phyloP scores from a whole-genome alignment of 306 rosid genomes.

The Fagus sylvatica region DNA sequence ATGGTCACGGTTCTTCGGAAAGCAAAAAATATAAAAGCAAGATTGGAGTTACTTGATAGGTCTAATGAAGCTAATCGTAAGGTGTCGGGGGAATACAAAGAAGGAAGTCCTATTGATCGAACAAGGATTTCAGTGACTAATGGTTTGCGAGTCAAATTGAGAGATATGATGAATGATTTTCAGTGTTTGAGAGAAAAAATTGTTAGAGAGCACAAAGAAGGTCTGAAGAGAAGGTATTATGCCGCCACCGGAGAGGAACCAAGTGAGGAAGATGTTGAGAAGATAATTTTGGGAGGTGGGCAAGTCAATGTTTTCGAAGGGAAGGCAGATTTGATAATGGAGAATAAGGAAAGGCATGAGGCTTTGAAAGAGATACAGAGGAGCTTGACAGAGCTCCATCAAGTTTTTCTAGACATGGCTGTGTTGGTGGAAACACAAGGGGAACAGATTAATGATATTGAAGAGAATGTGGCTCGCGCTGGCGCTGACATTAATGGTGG shows the following conservation, averaged over 20 bases:
- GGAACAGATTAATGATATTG: slow-evolving; percentile 72
- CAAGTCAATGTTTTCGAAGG: slow-evolving; percentile 63
- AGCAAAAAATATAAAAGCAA: slow-evolving; percentile 54
- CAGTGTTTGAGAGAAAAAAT: slow-evolving; percentile 66
- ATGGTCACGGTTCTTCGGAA: slow-evolving; percentile 75
- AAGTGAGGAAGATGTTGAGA: slow-evolving; percentile 63
- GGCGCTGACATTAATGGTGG: slow-evolving; percentile 66
- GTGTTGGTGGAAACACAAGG: slow-evolving; percentile 84
- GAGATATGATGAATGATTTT: slow-evolving; percentile 74
- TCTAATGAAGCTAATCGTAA: slow-evolving; percentile 55
- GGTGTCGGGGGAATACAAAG: slow-evolving; percentile 40
- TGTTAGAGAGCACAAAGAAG: slow-evolving; percentile 73
- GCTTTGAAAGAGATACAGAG: slow-evolving; percentile 76
- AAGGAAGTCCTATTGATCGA: slow-evolving; percentile 64
- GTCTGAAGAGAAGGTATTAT: slow-evolving; percentile 70
- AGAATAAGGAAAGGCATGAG: slow-evolving; percentile 62
- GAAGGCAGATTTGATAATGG: slow-evolving; percentile 46
- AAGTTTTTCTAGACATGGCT: slow-evolving; percentile 96
- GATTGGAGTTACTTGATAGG: slow-evolving; percentile 62
- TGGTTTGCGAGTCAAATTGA: slow-evolving; percentile 74
- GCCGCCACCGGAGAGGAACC: slow-evolving; percentile 62
- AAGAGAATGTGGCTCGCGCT: slow-evolving; percentile 61
- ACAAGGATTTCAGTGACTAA: slow-evolving; percentile 68
- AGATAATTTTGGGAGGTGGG: slow-evolving; percentile 55
- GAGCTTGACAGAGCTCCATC: slow-evolving; percentile 89